Evolutionary conservation across 176 grass and related monocot species (phyloP), one percentile per base, ranked within the genome.

Genomic region (Elymus sibiricus): DNA sequence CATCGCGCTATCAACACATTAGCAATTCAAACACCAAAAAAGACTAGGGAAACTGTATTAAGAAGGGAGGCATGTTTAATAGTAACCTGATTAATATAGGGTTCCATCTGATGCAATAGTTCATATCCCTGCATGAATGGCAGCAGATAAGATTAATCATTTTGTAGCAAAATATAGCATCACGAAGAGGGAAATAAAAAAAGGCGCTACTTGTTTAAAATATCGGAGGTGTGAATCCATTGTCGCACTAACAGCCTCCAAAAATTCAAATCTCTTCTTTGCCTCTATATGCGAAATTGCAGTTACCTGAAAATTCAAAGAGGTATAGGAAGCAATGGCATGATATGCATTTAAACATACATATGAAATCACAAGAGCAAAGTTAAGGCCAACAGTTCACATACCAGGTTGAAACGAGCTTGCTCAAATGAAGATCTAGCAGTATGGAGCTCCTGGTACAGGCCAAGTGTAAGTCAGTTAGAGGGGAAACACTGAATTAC

Each of bases 221-320:
- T 99, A 99, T 87, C 92, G 92, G 78, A 99, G 94, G 91, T 99
- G 97, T 38, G 97, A 91, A 85, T 99, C 97, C 90, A 99, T 95
- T 5, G 84, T 92, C 39, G 92, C 92, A 90, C 94, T 95, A 87
- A 92, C 92, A 93, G 97, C 97, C 84, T 99, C 97, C 76, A 99
- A 86, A 90, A 99, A 99, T 83, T 99, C 97, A 82, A 94, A 99
- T 91, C 92, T 99, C 94, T 99, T 99, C 92, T 99, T 99, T 76
- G 89, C 88, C 85, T 99, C 97, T 12, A 99, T 88, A 82, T 94
- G 95, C 43, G 92, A 92, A 91, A 99, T 89, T 83, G 94, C 89
- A 85, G 93, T 94, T 72, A 96, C 94, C 97, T 99, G 73, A 85
- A 84, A 76, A 90, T 68, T 85, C 74, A 62, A 35, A 81, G 16